phyloP scores from a whole-genome alignment of 352 stramenopile genomes.

The Globisporangium recalcitrans region DNA sequence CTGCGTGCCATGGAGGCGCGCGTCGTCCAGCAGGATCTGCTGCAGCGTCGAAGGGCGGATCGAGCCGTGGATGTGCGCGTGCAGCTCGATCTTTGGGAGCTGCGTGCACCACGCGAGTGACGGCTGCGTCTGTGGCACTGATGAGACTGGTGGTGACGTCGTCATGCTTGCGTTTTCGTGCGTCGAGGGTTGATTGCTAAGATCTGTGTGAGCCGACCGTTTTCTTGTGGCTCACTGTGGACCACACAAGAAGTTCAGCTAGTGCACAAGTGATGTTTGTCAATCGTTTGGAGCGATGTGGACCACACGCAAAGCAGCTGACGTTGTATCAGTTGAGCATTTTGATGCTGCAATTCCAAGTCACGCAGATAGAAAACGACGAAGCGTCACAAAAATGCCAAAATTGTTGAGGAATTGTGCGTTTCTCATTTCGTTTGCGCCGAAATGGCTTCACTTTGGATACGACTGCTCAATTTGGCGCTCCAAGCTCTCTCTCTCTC shows the following conservation, averaged over 20 bases:
- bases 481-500: neutral
- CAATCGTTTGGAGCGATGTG: neutral
- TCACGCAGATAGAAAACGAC: no score
- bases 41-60: conserved; percentile 65
- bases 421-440: neutral
- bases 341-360: neutral
- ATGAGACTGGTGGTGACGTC: neutral
- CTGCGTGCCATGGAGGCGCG: conserved; percentile 18
- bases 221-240: neutral
- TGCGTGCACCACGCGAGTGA: conserved; percentile 42
- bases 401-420: neutral
- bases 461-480: neutral
- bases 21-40: conserved; percentile 55
- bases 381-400: neutral
- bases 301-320: neutral
- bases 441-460: conserved; percentile 4
- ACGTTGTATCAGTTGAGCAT: neutral
- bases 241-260: neutral
- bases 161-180: neutral
- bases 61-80: conserved; percentile 86
- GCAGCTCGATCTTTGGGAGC: conserved; percentile 83
- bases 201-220: neutral
- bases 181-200: conserved; percentile 8
- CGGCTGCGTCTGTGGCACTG: neutral
- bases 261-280: no score